Evolutionary conservation across 1,284 basidiomycete species (phyloP).

Genomic region (Golubevia pallescens): DNA sequence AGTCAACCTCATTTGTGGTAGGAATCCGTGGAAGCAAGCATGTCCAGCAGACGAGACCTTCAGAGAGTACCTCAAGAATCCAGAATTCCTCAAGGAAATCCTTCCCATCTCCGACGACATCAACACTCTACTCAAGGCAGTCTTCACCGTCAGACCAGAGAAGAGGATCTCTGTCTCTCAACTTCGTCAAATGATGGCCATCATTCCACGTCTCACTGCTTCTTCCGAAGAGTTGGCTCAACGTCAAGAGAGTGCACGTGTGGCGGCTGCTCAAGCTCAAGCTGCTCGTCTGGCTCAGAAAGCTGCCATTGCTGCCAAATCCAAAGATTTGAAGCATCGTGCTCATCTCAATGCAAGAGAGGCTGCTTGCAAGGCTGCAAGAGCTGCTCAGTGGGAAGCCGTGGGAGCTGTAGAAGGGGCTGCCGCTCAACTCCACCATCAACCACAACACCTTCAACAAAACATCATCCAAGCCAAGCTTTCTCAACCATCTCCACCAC

Average conservation of each 20-base stretch:
- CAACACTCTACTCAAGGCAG: constrained; percentile 52
- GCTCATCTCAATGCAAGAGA: background rate
- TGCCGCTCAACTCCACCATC: background rate
- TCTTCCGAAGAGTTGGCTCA: constrained; percentile 37
- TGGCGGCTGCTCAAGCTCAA: constrained; percentile 7
- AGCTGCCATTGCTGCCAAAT: background rate
- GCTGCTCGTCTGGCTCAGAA: background rate
- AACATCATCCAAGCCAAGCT: background rate
- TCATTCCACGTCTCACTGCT: constrained; percentile 45
- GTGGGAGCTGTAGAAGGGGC: background rate
- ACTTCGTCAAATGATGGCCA: constrained; percentile 37
- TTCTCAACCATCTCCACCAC: background rate
- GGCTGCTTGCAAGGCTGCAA: background rate
- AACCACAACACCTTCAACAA: constrained; percentile 1
- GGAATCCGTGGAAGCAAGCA: constrained; percentile 86
- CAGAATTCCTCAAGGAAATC: constrained; percentile 55
- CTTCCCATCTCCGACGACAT: constrained; percentile 55
- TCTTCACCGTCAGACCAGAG: constrained; percentile 55
- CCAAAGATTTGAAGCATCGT: constrained; percentile 3
- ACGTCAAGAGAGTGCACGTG: constrained; percentile 6
- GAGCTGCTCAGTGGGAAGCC: background rate
- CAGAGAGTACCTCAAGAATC: constrained; percentile 59
- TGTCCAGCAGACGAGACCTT: constrained; percentile 76
- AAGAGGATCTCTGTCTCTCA: constrained; percentile 42
- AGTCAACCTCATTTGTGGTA: constrained; percentile 85